Evolutionary conservation across 495 filamentous ascomycete genomes (phyloP).

Genomic region (Aspergillus sclerotioniger): DNA sequence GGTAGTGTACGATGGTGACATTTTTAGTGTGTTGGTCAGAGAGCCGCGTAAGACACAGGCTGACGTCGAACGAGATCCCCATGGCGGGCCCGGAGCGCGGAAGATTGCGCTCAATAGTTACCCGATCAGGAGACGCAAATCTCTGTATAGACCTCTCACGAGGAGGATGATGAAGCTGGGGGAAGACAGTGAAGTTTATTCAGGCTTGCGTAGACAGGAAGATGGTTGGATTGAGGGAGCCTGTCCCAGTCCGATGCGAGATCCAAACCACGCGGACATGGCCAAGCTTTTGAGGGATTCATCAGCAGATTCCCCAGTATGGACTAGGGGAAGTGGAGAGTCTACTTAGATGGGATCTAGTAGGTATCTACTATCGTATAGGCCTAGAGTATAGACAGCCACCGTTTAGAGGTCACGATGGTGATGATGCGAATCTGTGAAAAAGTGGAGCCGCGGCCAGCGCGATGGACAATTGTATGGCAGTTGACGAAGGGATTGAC

Average conservation of each 20-base stretch:
- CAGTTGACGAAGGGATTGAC: too few relatives aligned
- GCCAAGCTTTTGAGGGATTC: slow-evolving; percentile 22
- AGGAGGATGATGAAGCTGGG: slow-evolving; percentile 12
- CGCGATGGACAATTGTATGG: neutral
- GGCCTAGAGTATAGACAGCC: neutral
- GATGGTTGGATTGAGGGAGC: neutral
- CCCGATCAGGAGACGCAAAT: neutral
- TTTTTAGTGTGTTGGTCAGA: slow-evolving; percentile 22
- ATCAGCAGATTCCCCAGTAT: slow-evolving; percentile 15
- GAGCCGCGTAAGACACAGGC: slow-evolving; percentile 28
- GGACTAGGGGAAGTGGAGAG: slow-evolving; percentile 1
- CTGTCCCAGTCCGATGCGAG: slow-evolving; percentile 1
- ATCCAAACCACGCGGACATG: slow-evolving; percentile 16
- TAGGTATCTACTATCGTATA: neutral
- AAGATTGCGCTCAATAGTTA: neutral
- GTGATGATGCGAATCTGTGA: neutral
- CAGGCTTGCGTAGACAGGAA: slow-evolving; percentile 21
- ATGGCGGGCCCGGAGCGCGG: slow-evolving; percentile 4
- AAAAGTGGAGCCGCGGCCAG: neutral
- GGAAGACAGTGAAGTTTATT: neutral
- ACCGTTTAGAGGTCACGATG: neutral
- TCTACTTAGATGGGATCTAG: neutral
- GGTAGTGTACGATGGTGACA: slow-evolving; percentile 14
- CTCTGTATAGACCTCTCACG: neutral
- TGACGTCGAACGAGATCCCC: slow-evolving; percentile 17